Percentiles rank a stretch among this genome's conserved stretches.
Evolutionary conservation across 2,329 filamentous ascomycete genomes (phyloP).

Genomic region (Chrysoporthe puriensis): DNA sequence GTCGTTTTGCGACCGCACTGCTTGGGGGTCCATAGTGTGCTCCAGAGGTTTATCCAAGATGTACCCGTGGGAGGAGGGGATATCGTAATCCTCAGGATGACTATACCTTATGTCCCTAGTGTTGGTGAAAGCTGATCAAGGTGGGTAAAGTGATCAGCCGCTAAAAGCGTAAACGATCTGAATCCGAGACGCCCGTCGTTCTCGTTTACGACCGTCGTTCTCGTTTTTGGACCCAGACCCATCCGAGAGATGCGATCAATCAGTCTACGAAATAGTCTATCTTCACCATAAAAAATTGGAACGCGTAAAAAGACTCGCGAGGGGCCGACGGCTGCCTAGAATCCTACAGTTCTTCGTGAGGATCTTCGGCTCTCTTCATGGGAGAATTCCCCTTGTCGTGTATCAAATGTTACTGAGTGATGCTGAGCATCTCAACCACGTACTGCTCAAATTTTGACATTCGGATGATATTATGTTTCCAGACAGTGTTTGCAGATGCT

Average conservation of each 20-base stretch:
- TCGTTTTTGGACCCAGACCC: background rate
- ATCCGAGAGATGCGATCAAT: no score
- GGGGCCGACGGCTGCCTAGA: no score
- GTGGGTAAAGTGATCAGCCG: background rate
- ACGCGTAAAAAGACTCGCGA: no score
- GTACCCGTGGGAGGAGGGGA: background rate
- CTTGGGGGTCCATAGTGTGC: no score
- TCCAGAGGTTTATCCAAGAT: background rate
- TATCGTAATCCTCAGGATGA: background rate
- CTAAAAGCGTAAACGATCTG: background rate
- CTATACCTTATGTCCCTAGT: background rate
- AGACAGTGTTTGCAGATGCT: background rate
- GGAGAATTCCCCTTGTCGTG: no score
- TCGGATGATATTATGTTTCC: background rate
- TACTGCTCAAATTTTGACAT: background rate
- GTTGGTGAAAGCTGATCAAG: background rate
- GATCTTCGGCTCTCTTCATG: background rate
- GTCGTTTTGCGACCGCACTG: no score
- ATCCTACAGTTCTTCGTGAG: background rate
- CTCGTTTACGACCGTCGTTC: background rate
- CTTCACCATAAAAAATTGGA: no score
- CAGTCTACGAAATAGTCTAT: no score
- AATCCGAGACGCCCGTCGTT: background rate
- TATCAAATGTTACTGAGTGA: background rate
- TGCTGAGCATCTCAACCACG: background rate